These are phyloP conservation scores for Gyrodon lividus DNA, from an alignment of 768 basidiomycete species.

Conservation along the genomic window DNA sequence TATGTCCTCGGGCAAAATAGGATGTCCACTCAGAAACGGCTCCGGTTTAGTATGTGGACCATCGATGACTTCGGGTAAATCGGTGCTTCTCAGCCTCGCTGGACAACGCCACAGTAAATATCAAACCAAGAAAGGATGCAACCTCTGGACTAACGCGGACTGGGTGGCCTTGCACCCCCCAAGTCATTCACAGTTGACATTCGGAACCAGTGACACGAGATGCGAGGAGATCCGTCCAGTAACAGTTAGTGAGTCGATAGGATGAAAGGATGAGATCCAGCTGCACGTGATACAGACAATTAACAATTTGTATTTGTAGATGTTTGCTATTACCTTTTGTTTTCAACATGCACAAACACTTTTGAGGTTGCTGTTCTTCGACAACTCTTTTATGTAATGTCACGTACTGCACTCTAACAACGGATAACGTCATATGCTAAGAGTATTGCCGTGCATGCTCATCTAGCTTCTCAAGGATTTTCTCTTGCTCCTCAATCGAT, in stretches of 20 bases:
- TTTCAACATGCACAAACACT: neutral
- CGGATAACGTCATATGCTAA: neutral
- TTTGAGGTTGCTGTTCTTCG: conserved; percentile 7
- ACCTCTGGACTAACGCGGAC: conserved; percentile 22
- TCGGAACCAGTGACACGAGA: conserved; percentile 1
- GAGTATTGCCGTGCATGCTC: conserved; percentile 20
- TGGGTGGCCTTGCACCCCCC: conserved; percentile 15
- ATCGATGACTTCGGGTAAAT: conserved; percentile 20
- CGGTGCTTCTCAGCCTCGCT: conserved; percentile 29
- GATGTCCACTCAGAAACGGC: conserved; percentile 27
- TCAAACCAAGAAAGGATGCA: neutral
- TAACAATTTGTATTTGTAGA: neutral
- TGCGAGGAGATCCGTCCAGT: neutral
- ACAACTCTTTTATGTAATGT: no score
- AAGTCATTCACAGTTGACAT: conserved; percentile 7
- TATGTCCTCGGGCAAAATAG: conserved; percentile 31
- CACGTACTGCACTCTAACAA: neutral
- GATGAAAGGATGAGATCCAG: neutral
- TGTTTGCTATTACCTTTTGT: neutral
- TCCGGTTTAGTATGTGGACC: conserved; percentile 4
- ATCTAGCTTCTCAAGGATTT: conserved; percentile 44
- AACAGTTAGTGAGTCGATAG: neutral
- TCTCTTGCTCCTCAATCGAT: conserved; percentile 40
- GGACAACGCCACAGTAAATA: neutral
- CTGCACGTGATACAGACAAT: neutral